Evolutionary conservation across 345 rosid species (phyloP).

Genomic region (Ceriops tagal): DNA sequence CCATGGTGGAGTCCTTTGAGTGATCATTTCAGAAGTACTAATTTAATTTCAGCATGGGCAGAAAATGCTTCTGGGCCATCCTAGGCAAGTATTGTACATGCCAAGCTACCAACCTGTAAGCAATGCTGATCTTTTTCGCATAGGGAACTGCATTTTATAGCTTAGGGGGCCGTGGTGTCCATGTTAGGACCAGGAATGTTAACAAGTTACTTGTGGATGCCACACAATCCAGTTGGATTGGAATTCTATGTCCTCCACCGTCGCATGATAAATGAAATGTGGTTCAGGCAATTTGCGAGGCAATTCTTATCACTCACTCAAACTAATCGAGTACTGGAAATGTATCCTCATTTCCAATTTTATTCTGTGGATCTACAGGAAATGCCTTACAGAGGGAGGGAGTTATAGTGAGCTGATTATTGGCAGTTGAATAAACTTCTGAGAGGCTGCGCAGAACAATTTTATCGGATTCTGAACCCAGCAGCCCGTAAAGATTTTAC

Average conservation of each 20-base stretch:
- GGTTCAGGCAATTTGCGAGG: too few relatives aligned
- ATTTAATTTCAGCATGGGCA: constrained; percentile 54
- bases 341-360: neutral
- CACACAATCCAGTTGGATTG: too few relatives aligned
- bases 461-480: constrained; percentile 10
- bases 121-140: neutral
- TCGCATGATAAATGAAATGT: too few relatives aligned
- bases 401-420: constrained; percentile 30
- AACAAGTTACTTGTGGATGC: too few relatives aligned
- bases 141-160: neutral
- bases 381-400: constrained; percentile 66
- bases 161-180: too few relatives aligned
- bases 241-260: too few relatives aligned
- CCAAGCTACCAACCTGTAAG: constrained; percentile 70
- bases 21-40: constrained; percentile 10
- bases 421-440: constrained; percentile 22
- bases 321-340: neutral
- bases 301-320: too few relatives aligned
- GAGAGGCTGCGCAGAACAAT: constrained; percentile 14
- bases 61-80: constrained; percentile 60
- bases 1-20: neutral
- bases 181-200: too few relatives aligned
- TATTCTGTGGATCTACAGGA: constrained; percentile 38
- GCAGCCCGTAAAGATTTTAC: constrained; percentile 4
- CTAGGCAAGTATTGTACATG: constrained; percentile 60